Evolutionary conservation across 192 early-diverging fungal species (phyloP).

Genomic region (Backusella westeae): DNA sequence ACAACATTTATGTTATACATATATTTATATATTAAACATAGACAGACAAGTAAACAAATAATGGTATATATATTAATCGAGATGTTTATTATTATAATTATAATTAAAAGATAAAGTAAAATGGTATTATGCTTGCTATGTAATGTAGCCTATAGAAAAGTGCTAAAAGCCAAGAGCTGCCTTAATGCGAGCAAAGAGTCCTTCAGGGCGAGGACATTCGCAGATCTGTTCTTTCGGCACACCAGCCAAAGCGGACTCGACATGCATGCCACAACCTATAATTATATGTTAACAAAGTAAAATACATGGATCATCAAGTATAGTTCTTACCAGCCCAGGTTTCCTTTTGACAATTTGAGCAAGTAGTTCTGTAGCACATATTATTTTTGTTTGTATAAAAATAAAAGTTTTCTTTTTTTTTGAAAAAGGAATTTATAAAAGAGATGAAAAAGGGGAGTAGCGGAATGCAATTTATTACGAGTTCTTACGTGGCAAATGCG

Average conservation of each 20-base stretch:
- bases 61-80: not conserved
- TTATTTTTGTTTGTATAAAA: not conserved
- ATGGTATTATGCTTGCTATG: not conserved
- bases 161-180: not conserved
- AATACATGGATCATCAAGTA: too few species aligned
- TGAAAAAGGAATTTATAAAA: not conserved
- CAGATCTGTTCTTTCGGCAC: not conserved
- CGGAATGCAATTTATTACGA: not conserved
- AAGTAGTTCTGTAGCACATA: slow-evolving; percentile 6
- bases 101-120: not conserved
- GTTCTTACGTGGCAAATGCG: not conserved
- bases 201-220: not conserved
- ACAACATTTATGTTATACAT: not conserved
- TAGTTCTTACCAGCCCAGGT: slow-evolving; percentile 11
- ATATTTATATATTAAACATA: too few species aligned
- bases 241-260: not conserved
- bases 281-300: too few species aligned
- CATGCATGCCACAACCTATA: slow-evolving; percentile 1
- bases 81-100: not conserved
- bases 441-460: too few species aligned
- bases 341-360: not conserved
- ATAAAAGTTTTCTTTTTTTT: not conserved
- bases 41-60: not conserved
- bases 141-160: not conserved
- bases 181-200: not conserved